Evolutionary conservation across 371 early-diverging fungal genomes (phyloP).

Genomic region (Scutellospora calospora): DNA sequence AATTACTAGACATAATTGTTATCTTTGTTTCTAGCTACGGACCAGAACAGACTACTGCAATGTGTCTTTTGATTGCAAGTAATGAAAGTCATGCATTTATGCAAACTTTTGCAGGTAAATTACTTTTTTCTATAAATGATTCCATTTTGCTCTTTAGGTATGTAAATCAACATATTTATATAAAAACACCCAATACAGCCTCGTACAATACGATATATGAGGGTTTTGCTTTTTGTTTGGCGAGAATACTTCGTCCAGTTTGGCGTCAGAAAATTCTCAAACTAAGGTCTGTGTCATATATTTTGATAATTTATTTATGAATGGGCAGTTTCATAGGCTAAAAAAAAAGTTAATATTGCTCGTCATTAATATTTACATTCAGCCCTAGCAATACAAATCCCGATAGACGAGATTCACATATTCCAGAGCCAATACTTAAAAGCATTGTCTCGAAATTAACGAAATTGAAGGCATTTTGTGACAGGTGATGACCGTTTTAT

Average conservation of each 20-base stretch:
- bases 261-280: conserved; percentile 36
- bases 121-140: no score
- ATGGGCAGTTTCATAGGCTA: no score
- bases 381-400: conserved; percentile 25
- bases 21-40: conserved; percentile 38
- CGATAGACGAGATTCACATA: conserved; percentile 2
- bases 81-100: conserved; percentile 20
- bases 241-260: conserved; percentile 38
- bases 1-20: background rate
- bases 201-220: conserved; percentile 12
- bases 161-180: background rate
- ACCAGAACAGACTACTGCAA: conserved; percentile 24
- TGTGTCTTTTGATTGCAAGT: conserved; percentile 29
- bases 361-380: no score
- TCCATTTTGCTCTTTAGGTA: background rate
- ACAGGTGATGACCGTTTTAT: conserved; percentile 6
- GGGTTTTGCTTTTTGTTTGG: conserved; percentile 31
- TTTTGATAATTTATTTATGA: background rate
- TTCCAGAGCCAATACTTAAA: conserved; percentile 14
- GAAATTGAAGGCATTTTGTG: conserved; percentile 20
- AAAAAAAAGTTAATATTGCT: no score
- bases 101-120: background rate
- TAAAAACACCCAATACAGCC: background rate
- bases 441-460: background rate
- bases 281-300: background rate